Base-by-base conservation (phyloP, 768 basidiomycete species). In the Zangia roseola region DNA sequence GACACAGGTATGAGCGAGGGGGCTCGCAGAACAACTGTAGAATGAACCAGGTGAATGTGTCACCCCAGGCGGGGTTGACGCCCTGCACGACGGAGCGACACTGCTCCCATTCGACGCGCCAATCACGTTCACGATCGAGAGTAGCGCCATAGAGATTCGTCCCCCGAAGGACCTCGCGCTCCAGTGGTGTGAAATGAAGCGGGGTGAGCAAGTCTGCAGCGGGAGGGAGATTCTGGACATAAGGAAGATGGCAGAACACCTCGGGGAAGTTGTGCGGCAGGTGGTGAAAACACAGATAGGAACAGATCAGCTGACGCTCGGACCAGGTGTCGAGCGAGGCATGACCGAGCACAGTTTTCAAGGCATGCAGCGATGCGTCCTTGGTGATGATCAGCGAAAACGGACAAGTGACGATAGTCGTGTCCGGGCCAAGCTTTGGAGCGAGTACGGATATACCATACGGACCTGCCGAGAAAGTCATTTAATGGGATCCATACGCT, bases 71-170 rank as follows among this genome's bases (percentile, higher is more conserved):
- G 2, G 55, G 45, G 40, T 76, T 68, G 9, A 63, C 54, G n/a
- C 50, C 52, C 4, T 65, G 55, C 37, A 84, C 60, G 31, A 73
- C 54, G n/a, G 56, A 56, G 8, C 52, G 72, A 56, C 91, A 86
- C 31, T 73, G 64, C 12, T 56, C 56, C 82, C 83, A 88, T 61
- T 94, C 90, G 0, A 57, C 54, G 45, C 70, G 69, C 86, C 87
- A 89, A 5, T 76, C 77, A 4, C 68, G 67, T 53, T 76, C 66
- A 1, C 91, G 80, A 53, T 93, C 87, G 12, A 76, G 45, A 1
- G 88, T 83, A 0, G 92, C 93, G 3, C 86, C 83, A 54, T 82
- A 82, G 3, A 98, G 61, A 64, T 94, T 94, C 3, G 88, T 88
- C 0, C 91, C 93, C 44, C 76, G 73, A 43, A 97, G 77, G 10